Evolutionary conservation across 441 rosid genomes (phyloP), one percentile per base, ranked within the genome.

Genomic region (Gossypium davidsonii): DNA sequence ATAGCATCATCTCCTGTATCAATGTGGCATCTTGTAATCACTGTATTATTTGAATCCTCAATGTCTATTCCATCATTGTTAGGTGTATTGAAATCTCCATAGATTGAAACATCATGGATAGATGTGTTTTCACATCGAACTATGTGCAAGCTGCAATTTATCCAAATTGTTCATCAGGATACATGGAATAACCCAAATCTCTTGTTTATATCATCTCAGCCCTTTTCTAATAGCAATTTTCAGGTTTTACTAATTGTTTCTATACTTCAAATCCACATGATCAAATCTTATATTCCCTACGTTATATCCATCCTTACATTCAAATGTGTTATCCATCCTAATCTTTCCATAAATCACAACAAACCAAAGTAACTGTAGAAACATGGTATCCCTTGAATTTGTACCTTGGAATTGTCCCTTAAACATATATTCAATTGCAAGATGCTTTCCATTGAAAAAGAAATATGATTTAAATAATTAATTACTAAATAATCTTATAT

Each of bases 1-100:
- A 94, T 90, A 17, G 97, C 98, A 48, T 94, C 97, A n/a, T 94
- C 98, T 59, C 98, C 96, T 3, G 95, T 91, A 61, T 91, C 86
- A 2, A 94, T 94, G 48, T 68, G 86, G 81, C 91, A 87, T 61
- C 92, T 80, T 26, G 90, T 87, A 64, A 91, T 90, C 8, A 79
- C 15, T 0, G 90, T 94, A 61, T 90, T 83, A 73, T 89, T 91
- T 0, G 97, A 90, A 69, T 91, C 98, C 23, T 90, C 98, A 10
- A 91, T 86, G 70, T 91, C 96, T 31, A 94, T 90, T 1, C 98
- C 97, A 48, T 94, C 98, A 72, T 94, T 91, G 75, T 90, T 91
- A 0, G 97, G 98, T 2, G 93, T 84, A 73, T 87, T 87, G 57
- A 94, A 94, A 59, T 91, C 94, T 8, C 96, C 98, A 48, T 85